phyloP scores from a whole-genome alignment of 495 filamentous ascomycete species.

The Chaetomium fimeti region DNA sequence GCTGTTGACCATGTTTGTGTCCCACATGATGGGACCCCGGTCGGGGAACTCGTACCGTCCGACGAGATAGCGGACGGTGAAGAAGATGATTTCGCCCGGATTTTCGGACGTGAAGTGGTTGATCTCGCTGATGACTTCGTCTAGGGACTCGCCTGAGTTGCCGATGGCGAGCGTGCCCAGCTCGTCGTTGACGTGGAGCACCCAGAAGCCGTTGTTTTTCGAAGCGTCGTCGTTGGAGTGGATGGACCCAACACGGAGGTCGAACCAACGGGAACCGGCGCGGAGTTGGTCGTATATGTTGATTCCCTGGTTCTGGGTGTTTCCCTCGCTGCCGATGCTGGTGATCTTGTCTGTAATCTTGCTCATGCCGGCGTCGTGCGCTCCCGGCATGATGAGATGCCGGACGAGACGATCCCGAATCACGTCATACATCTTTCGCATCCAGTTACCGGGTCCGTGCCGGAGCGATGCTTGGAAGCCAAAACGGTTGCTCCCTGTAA shows the following conservation, averaged over 20 bases:
- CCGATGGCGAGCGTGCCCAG: constrained; percentile 26
- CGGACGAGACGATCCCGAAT: constrained; percentile 32
- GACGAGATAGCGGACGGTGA: constrained; percentile 33
- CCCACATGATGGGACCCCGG: constrained; percentile 29
- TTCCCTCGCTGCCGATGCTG: constrained; percentile 26
- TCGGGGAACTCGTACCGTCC: constrained; percentile 26
- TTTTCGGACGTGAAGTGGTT: constrained; percentile 35
- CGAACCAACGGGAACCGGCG: constrained; percentile 35
- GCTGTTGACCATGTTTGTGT: constrained; percentile 11
- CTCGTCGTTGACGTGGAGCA: constrained; percentile 27
- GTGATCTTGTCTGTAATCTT: constrained; percentile 26
- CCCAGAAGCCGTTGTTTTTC: constrained; percentile 25
- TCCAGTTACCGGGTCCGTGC: constrained; percentile 35
- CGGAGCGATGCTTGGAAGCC: constrained; percentile 33
- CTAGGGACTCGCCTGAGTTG: constrained; percentile 32
- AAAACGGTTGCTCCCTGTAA: constrained; percentile 32
- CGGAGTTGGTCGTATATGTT: constrained; percentile 35
- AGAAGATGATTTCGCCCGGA: constrained; percentile 39
- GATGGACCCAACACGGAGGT: constrained; percentile 31
- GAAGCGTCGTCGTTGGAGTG: constrained; percentile 18
- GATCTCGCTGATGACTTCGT: constrained; percentile 34
- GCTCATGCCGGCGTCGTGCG: constrained; percentile 38
- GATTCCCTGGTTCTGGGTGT: constrained; percentile 34
- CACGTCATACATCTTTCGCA: constrained; percentile 34
- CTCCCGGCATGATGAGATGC: constrained; percentile 34